These are phyloP conservation scores for Torulaspora gathmanii DNA, from an alignment of 805 yeast species.

Conservation along the genomic window DNA sequence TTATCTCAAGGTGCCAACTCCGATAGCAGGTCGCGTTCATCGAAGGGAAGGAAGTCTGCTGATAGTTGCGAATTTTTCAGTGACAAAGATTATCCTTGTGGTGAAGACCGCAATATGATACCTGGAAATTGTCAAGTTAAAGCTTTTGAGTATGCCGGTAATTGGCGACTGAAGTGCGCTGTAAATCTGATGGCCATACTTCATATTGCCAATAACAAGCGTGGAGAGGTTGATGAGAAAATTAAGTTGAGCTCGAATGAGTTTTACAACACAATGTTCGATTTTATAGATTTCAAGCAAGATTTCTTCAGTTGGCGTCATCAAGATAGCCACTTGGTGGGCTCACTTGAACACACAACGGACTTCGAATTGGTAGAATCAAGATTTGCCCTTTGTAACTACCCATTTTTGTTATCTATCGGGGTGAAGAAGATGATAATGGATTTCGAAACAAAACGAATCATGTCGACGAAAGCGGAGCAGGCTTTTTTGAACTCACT, in stretches of 20 bases:
- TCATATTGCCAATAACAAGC: constrained; percentile 45
- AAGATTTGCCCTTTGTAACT: constrained; percentile 66
- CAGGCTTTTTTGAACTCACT: constrained; percentile 79
- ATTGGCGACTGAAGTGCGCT: constrained; percentile 72
- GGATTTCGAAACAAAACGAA: constrained; percentile 73
- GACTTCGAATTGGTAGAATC: constrained; percentile 12
- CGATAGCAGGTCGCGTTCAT: neutral
- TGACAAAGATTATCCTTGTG: neutral
- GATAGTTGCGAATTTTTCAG: neutral
- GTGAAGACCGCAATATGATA: neutral
- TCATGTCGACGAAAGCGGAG: constrained; percentile 83
- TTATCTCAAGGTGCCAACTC: constrained; percentile 30
- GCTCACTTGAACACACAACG: neutral
- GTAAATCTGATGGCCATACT: constrained; percentile 54
- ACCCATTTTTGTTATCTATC: constrained; percentile 73
- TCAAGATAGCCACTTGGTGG: neutral
- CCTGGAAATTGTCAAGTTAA: neutral
- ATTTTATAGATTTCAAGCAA: constrained; percentile 65
- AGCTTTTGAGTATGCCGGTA: neutral
- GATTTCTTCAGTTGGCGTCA: constrained; percentile 77
- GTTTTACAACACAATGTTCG: constrained; percentile 72
- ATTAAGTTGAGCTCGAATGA: constrained; percentile 32
- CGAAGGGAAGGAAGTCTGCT: neutral
- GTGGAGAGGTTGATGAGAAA: constrained; percentile 24
- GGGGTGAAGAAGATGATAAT: constrained; percentile 78